phyloP scores from a whole-genome alignment of 2,329 filamentous ascomycete species.

The Colletotrichum karsti region DNA sequence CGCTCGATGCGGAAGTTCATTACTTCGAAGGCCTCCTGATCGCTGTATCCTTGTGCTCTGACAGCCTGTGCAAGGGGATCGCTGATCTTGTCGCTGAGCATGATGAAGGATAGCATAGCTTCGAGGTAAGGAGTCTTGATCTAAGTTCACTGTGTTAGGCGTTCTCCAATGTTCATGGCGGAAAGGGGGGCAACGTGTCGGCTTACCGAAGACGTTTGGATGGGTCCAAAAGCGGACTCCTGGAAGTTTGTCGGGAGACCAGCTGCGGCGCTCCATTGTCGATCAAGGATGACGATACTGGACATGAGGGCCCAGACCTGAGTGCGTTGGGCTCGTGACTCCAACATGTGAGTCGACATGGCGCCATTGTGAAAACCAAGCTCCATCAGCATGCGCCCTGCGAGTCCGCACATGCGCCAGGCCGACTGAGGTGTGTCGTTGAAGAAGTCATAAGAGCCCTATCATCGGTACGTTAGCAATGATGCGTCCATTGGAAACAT shows the following conservation, averaged over 20 bases:
- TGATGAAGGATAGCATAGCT: conserved; percentile 30
- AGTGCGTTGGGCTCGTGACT: conserved; percentile 2
- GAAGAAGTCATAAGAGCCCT: conserved; percentile 36
- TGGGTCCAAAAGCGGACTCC: conserved; percentile 15
- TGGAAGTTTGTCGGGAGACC: conserved; percentile 30
- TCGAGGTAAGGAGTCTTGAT: conserved; percentile 28
- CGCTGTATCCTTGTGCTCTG: conserved; percentile 29
- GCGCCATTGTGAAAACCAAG: conserved; percentile 38
- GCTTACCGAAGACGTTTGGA: not conserved
- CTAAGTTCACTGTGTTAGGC: too few relatives aligned
- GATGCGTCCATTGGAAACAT: too few relatives aligned
- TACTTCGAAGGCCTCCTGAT: conserved; percentile 37
- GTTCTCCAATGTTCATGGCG: too few relatives aligned
- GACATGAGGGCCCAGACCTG: conserved; percentile 17
- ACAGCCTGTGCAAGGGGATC: conserved; percentile 26
- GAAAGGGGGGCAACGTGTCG: too few relatives aligned
- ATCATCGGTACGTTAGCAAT: too few relatives aligned
- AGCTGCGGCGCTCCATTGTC: conserved; percentile 29
- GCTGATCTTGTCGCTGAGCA: conserved; percentile 33
- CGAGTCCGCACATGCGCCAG: conserved; percentile 38
- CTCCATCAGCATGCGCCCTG: conserved; percentile 37
- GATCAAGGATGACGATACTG: conserved; percentile 27
- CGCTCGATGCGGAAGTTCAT: conserved; percentile 37
- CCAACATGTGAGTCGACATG: conserved; percentile 30
- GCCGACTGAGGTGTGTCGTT: conserved; percentile 33